Percentiles rank a stretch among this genome's conserved stretches.
Evolutionary conservation across 2,329 filamentous ascomycete species (phyloP).

Genomic region (Cytospora mali): DNA sequence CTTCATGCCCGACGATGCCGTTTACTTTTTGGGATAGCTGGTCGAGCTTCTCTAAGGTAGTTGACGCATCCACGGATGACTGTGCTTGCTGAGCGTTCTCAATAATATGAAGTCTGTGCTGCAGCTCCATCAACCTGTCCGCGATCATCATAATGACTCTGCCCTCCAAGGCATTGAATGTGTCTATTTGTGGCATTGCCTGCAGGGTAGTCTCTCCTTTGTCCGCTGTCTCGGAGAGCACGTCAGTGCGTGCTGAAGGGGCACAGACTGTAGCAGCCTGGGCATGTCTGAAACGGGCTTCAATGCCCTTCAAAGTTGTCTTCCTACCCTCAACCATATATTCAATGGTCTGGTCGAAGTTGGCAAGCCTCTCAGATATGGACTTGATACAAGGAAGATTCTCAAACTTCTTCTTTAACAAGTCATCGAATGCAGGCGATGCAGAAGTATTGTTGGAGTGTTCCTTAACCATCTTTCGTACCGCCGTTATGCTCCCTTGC

Average conservation of each 20-base stretch:
- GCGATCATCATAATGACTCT: neutral
- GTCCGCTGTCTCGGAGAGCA: neutral
- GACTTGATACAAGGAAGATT: conserved; percentile 1
- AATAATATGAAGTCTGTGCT: neutral
- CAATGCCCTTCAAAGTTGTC: neutral
- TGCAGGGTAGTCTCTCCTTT: neutral
- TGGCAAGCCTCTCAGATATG: neutral
- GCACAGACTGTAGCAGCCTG: neutral
- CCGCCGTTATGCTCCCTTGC: neutral
- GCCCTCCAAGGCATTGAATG: neutral
- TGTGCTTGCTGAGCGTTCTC: neutral
- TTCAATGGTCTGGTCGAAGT: neutral
- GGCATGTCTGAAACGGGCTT: neutral
- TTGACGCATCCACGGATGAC: neutral
- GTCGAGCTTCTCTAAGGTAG: neutral
- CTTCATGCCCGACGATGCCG: neutral
- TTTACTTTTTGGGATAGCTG: neutral
- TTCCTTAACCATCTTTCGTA: neutral
- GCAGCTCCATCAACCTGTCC: no score
- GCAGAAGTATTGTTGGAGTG: no score
- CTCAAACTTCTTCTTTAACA: neutral
- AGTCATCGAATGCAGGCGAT: neutral
- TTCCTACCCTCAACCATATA: neutral
- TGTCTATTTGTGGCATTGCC: no score
- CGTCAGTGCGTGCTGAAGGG: neutral